Percentiles rank a stretch among this genome's conserved stretches.
Conservation (phyloP, 768 basidiomycete species). For the Leccinum arenicola region DNA sequence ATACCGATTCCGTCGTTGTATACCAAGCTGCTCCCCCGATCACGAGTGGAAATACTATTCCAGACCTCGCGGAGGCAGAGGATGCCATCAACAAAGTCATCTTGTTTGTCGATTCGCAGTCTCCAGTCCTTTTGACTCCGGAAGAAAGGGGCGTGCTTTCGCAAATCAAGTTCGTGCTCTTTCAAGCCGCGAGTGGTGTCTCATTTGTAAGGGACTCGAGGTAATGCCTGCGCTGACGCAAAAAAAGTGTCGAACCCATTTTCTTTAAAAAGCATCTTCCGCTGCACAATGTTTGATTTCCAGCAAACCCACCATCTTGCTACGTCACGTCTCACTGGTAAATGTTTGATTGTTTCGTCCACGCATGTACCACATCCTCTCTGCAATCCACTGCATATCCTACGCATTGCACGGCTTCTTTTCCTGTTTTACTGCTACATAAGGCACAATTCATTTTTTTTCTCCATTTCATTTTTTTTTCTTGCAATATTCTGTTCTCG, state of each 20-base stretch:
- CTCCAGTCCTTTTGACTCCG: slow-evolving; percentile 27
- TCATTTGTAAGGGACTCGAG: slow-evolving; percentile 35
- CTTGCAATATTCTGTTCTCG: slow-evolving; percentile 14
- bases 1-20: slow-evolving; percentile 29
- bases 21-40: slow-evolving; percentile 34
- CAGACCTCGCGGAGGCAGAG: slow-evolving; percentile 50
- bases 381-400: slow-evolving; percentile 22
- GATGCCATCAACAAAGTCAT: slow-evolving; percentile 54
- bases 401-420: slow-evolving; percentile 21
- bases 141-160: slow-evolving; percentile 41
- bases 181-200: slow-evolving; percentile 43
- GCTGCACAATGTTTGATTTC: slow-evolving; percentile 12
- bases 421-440: slow-evolving; percentile 14
- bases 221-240: slow-evolving; percentile 7
- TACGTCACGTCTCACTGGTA: slow-evolving; percentile 21
- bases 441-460: slow-evolving; percentile 16
- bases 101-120: slow-evolving; percentile 46
- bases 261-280: slow-evolving; percentile 19
- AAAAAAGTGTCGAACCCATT: slow-evolving; percentile 2
- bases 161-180: slow-evolving; percentile 51
- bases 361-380: slow-evolving; percentile 22
- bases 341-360: slow-evolving; percentile 17
- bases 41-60: slow-evolving; percentile 32
- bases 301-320: slow-evolving; percentile 12
- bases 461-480: not conserved